Base-by-base conservation (phyloP, 2,329 filamentous ascomycete species). In the Pyrenochaeta sp. region DNA sequence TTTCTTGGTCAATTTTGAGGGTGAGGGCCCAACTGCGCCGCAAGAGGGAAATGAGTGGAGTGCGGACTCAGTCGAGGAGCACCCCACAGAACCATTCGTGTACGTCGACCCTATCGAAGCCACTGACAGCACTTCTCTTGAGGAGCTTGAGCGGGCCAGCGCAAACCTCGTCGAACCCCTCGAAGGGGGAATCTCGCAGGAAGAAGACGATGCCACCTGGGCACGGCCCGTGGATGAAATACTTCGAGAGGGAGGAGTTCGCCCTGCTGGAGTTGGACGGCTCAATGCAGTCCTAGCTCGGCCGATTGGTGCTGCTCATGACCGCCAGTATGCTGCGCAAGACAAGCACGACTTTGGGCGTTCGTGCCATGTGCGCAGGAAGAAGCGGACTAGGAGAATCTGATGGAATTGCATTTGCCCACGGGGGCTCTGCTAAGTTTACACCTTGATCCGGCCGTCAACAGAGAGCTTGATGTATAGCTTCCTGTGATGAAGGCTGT, bases 1-100 rank as follows among this genome's bases (percentile, higher is more conserved):
- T 23, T 59, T 53, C 21, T 39, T 21, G 4, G 41, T 60, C 12
- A 17, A 37, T 17, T 35, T 23, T 14, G 21, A 14, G n/a, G 21
- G 39, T 20, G 39, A 41, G 11, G 39, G 21, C 5, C 17, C 33
- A 15, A 12, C 9, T 21, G 11, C 4, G 11, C 32, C 11, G 32
- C 23, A 27, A 35, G 12, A 35, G 32, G 14, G 11, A 11, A 35
- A 4, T 35, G 12, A 14, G 11, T 35, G 5, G 32, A n/a, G 32
- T n/a, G 15, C 32, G 12, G 32, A 12, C 4, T 35, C 12, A 35
- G 5, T 17, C 32, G 32, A 35, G 32, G 12, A 35, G 5, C 32
- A n/a, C n/a, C n/a, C n/a, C n/a, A n/a, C n/a, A n/a, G n/a, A n/a
- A n/a, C n/a, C n/a, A n/a, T n/a, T n/a, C n/a, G n/a, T n/a, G n/a